A percentile compares a stretch with the other conserved stretches of the same genome.
phyloP scores from a whole-genome alignment of 1,139 yeast species.

The Suhomyces ambrosiae region DNA sequence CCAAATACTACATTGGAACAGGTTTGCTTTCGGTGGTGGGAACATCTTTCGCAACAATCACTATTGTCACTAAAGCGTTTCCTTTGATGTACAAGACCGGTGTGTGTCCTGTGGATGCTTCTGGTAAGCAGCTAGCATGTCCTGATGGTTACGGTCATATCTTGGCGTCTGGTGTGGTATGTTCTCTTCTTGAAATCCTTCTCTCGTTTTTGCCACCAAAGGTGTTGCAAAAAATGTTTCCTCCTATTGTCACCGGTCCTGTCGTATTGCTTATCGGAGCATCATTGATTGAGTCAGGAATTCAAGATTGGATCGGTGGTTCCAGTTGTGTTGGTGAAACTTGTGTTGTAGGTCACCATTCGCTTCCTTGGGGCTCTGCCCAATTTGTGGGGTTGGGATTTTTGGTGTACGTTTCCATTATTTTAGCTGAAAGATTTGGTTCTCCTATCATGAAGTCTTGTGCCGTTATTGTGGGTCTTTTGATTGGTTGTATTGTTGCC shows the following conservation, averaged over 20 bases:
- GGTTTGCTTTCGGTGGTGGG: slow-evolving; percentile 89
- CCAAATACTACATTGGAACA: slow-evolving; percentile 80
- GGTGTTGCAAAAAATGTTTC: slow-evolving; percentile 70
- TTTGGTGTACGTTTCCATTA: slow-evolving; percentile 71
- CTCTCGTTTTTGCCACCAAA: slow-evolving; percentile 77
- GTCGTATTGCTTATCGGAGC: slow-evolving; percentile 84
- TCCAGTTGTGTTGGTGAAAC: slow-evolving; percentile 59
- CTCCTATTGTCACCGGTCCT: slow-evolving; percentile 90
- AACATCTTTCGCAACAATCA: slow-evolving; percentile 83
- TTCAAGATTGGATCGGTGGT: slow-evolving; percentile 88
- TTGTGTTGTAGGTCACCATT: slow-evolving; percentile 52
- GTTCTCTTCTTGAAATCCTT: slow-evolving; percentile 71
- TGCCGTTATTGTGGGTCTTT: slow-evolving; percentile 81
- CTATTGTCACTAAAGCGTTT: slow-evolving; percentile 72
- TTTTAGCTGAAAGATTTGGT: slow-evolving; percentile 81
- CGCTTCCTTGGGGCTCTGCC: slow-evolving; percentile 81
- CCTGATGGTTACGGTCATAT: slow-evolving; percentile 90
- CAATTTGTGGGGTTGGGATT: slow-evolving; percentile 85
- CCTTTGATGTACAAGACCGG: slow-evolving; percentile 82
- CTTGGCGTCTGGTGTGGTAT: slow-evolving; percentile 74
- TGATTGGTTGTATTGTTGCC: slow-evolving; percentile 88
- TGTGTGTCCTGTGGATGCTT: slow-evolving; percentile 58
- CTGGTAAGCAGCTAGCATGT: slow-evolving; percentile 73
- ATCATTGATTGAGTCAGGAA: slow-evolving; percentile 65
- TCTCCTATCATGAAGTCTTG: slow-evolving; percentile 94